These are phyloP conservation scores for Talaromyces thailandensis DNA, from an alignment of 495 filamentous ascomycete genomes.

Conservation along the genomic window DNA sequence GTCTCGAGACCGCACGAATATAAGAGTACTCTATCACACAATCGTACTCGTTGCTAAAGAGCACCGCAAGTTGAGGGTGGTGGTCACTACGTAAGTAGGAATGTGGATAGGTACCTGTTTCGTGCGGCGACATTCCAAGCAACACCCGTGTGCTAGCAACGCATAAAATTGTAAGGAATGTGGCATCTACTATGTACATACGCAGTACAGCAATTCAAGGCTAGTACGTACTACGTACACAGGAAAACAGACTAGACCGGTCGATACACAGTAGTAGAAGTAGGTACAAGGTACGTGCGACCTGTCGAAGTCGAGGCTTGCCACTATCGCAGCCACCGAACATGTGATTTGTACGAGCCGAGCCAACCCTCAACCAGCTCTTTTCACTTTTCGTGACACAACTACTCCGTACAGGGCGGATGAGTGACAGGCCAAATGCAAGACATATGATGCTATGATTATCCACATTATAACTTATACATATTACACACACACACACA, in stretches of 20 bases:
- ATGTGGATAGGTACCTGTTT: not conserved
- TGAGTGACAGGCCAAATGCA: not conserved
- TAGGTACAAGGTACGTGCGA: too few relatives aligned
- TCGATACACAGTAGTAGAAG: too few relatives aligned
- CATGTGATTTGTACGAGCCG: not conserved
- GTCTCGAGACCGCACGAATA: not conserved
- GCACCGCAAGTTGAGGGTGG: not conserved
- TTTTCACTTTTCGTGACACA: not conserved
- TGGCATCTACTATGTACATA: not conserved
- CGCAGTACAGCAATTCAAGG: not conserved
- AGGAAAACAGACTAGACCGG: not conserved
- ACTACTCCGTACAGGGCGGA: not conserved
- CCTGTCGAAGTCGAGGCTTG: not conserved
- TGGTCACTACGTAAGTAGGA: not conserved
- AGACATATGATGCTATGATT: constrained; percentile 1
- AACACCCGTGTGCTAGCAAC: not conserved
- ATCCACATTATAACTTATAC: too few relatives aligned
- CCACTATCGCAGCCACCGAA: not conserved
- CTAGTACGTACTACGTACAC: not conserved
- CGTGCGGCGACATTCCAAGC: not conserved
- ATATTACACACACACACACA: too few relatives aligned
- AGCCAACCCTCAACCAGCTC: not conserved
- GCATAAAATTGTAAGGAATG: not conserved
- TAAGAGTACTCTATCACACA: not conserved
- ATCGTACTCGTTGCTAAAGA: not conserved